phyloP scores from a whole-genome alignment of 163 green algal species.

The Trebouxiophyceae sp. region DNA sequence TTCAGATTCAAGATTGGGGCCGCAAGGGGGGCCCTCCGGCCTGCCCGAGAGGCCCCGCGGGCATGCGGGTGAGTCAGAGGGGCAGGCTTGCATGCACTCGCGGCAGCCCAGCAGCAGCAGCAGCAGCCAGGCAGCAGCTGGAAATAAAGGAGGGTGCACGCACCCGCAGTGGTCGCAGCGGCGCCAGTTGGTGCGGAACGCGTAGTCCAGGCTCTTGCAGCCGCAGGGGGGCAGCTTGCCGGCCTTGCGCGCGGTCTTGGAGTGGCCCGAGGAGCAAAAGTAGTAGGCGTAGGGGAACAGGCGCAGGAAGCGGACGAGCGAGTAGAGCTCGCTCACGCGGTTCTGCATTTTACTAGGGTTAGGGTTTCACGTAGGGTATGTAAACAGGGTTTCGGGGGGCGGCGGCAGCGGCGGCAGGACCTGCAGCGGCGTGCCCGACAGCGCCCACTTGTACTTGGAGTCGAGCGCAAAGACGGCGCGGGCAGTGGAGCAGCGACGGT shows the following conservation, averaged over 20 bases:
- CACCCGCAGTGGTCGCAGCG: constrained; percentile 43
- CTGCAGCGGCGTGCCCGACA: constrained; percentile 80
- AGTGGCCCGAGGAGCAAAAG: constrained; percentile 60
- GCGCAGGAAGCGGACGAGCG: constrained; percentile 78
- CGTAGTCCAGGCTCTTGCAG: constrained; percentile 73
- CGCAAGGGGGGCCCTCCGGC: too few species aligned
- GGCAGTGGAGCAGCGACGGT: constrained; percentile 74
- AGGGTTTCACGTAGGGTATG: neutral
- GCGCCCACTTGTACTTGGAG: constrained; percentile 68
- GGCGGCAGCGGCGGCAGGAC: constrained; percentile 9
- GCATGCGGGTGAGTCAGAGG: too few species aligned
- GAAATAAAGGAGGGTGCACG: too few species aligned
- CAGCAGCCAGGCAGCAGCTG: too few species aligned
- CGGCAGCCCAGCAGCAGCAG: too few species aligned
- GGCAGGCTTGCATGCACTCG: too few species aligned
- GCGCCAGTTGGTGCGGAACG: constrained; percentile 46
- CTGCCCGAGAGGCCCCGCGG: too few species aligned
- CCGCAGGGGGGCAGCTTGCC: constrained; percentile 20
- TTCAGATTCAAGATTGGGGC: too few species aligned
- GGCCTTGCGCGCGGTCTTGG: neutral
- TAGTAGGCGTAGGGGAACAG: constrained; percentile 90
- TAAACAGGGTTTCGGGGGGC: neutral
- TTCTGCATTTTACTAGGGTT: too few species aligned
- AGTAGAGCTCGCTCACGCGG: constrained; percentile 93
- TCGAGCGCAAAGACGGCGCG: constrained; percentile 80